These are phyloP conservation scores for Fomitopsis pinicola DNA, from an alignment of 1,284 basidiomycete genomes.

Conservation along the genomic window DNA sequence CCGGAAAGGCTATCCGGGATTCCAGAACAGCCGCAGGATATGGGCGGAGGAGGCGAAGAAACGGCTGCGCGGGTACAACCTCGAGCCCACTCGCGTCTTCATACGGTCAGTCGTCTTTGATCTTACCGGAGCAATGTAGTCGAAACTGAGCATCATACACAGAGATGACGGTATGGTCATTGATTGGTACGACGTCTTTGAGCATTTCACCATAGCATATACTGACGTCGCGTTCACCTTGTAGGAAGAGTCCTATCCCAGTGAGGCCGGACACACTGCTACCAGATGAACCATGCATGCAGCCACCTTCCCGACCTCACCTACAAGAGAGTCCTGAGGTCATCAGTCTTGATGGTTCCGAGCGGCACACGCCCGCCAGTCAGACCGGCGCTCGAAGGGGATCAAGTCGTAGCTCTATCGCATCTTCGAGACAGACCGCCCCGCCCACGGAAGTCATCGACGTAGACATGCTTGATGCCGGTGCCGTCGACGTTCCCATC, in stretches of 20 bases:
- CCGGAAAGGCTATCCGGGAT: conserved; percentile 10
- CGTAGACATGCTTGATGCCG: neutral
- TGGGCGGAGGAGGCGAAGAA: conserved; percentile 17
- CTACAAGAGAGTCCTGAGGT: neutral
- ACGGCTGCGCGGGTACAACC: conserved; percentile 11
- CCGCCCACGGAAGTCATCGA: neutral
- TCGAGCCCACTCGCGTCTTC: conserved; percentile 18
- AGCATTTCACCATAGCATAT: neutral
- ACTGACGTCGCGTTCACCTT: neutral
- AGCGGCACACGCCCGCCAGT: neutral
- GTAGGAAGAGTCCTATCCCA: conserved; percentile 15
- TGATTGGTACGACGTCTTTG: conserved; percentile 22
- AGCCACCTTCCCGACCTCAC: neutral
- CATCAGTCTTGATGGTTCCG: neutral
- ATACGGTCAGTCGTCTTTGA: conserved; percentile 15
- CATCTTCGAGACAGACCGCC: neutral
- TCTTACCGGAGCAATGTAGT: neutral
- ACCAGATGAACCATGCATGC: neutral
- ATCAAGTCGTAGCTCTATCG: neutral
- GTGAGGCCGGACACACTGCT: conserved; percentile 21
- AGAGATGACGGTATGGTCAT: conserved; percentile 30
- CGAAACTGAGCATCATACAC: neutral
- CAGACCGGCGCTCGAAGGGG: neutral
- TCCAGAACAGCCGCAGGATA: conserved; percentile 13
- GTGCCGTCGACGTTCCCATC: neutral